phyloP scores from a whole-genome alignment of 108 stramenopile species.

The Skeletonema costatum region DNA sequence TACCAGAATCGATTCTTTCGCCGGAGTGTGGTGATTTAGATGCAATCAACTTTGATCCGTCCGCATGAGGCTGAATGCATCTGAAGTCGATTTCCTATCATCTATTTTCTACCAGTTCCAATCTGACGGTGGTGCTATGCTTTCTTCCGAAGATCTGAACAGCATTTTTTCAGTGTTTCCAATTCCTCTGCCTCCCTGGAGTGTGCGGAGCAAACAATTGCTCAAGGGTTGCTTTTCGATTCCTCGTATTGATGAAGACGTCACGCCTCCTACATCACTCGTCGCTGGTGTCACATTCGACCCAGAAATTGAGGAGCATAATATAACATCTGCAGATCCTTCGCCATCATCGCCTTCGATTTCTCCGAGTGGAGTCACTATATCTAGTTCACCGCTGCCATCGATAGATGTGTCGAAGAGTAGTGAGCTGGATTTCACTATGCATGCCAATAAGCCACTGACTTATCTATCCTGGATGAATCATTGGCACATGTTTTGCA shows the following conservation, averaged over 20 bases:
- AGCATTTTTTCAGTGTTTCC: conserved; percentile 71
- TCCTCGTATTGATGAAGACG: conserved; percentile 50
- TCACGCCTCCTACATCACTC: conserved; percentile 32
- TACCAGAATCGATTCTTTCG: conserved; percentile 54
- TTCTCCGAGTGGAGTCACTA: conserved; percentile 77
- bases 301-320: conserved; percentile 1
- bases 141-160: conserved; percentile 59
- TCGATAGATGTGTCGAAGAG: conserved; percentile 57
- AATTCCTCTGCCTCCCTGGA: conserved; percentile 74
- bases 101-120: conserved; percentile 74
- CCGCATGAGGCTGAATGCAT: conserved; percentile 47
- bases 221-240: conserved; percentile 64
- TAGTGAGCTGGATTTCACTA: neutral
- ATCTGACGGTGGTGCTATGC: conserved; percentile 63
- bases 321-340: conserved; percentile 7
- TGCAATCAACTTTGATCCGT: conserved; percentile 10
- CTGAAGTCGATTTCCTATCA: conserved; percentile 61
- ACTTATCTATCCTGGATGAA: conserved; percentile 84
- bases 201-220: conserved; percentile 53
- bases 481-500: conserved; percentile 72
- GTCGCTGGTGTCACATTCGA: conserved; percentile 24
- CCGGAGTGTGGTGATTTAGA: conserved; percentile 8
- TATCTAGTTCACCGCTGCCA: conserved; percentile 71
- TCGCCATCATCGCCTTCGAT: conserved; percentile 51
- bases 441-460: conserved; percentile 36